Evolutionary conservation across 768 basidiomycete species (phyloP), one percentile per base, ranked within the genome.

Genomic region (Lyophyllum semitale): DNA sequence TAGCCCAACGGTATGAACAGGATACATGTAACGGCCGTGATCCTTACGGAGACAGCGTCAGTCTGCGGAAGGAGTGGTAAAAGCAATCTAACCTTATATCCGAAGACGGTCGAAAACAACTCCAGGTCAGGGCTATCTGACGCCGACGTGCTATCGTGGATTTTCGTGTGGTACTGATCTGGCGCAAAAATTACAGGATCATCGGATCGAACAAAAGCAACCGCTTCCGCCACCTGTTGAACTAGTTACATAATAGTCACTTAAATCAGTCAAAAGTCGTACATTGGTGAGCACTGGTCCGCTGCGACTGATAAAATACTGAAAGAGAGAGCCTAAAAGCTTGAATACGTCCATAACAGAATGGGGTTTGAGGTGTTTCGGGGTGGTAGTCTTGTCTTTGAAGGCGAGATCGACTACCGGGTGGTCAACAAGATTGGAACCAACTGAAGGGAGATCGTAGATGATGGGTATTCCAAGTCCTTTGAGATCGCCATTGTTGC

Each of bases 391-490:
- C 56, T 80, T 84, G 58, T 83, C 83, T 63, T 76, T 79, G 66
- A 84, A 75, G 56, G 78, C 74, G 22, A 87, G 54, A 61, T 80
- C 75, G 51, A 88, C 76, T 25, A 79, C 75, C 1, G 79, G 76
- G 60, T 95, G 93, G 67, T 95, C 93, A 47, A 81, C 72, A 27
- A 95, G 79, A 65, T 91, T 82, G 20, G 79, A 73, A 9, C 93
- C 93, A 13, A 95, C 91, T 8, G 82, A 84, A 0, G 91, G 87
- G 5, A 87, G 78, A 59, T 93, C 83, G 7, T 81, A 66, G 17
- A 87, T 67, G 29, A 87, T 72, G 0, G 81, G 76, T 40, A 95
- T 86, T 15, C 70, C 68, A 59, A 83, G 71, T 9, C 70, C 64
- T n/a, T 73, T 60, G 35, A 94, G 77, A 32, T 89, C 77, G 3